Evolutionary conservation across 2,329 filamentous ascomycete genomes (phyloP).

Genomic region (Xylaria hypoxylon): DNA sequence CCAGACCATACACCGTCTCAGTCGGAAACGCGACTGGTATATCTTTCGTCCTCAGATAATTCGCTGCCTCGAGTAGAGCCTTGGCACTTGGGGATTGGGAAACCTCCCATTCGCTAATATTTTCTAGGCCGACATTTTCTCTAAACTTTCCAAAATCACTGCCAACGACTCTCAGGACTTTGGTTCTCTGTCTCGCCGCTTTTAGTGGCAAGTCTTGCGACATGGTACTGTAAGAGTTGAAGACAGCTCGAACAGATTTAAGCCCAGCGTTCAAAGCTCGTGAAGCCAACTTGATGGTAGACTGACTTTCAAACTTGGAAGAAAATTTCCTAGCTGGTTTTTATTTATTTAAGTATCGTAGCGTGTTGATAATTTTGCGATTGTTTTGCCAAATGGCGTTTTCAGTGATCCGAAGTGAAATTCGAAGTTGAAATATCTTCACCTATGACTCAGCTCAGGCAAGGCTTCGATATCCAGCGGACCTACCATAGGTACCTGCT

Average conservation of each 20-base stretch:
- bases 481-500: too few species aligned
- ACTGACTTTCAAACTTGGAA: not conserved
- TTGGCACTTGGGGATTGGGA: conserved; percentile 41
- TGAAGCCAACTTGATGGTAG: conserved; percentile 47
- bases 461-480: too few species aligned
- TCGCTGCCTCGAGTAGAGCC: conserved; percentile 72
- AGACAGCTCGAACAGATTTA: conserved; percentile 45
- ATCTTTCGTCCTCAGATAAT: conserved; percentile 72
- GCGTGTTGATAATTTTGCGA: not conserved
- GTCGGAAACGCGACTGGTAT: conserved; percentile 94
- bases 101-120: conserved; percentile 47
- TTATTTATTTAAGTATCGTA: not conserved
- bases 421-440: conserved; percentile 28
- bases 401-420: not conserved
- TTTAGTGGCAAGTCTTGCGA: conserved; percentile 45
- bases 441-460: too few species aligned
- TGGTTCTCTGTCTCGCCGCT: conserved; percentile 37
- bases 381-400: not conserved
- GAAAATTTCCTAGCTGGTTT: not conserved
- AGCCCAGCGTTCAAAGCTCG: conserved; percentile 36
- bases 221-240: conserved; percentile 49
- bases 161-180: conserved; percentile 44
- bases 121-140: conserved; percentile 43
- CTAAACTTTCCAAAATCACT: conserved; percentile 46
- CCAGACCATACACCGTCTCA: conserved; percentile 96